These are phyloP conservation scores for Saprolegnia diclina DNA, from an alignment of 352 stramenopile genomes.

Conservation along the genomic window DNA sequence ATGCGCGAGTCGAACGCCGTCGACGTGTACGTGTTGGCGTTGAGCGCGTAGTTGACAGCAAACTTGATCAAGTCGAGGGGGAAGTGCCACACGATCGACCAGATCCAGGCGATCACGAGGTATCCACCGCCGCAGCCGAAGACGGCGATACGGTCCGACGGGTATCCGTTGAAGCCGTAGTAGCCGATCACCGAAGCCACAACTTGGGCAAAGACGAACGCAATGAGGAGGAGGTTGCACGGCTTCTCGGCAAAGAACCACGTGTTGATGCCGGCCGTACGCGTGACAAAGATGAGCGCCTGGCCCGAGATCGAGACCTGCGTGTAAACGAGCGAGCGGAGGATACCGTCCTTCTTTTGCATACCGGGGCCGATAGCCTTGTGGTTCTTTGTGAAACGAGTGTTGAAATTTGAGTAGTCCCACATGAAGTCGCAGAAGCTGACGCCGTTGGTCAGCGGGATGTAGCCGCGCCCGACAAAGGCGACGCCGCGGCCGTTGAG, in stretches of 20 bases:
- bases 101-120: constrained; percentile 26
- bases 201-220: constrained; percentile 28
- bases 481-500: constrained; percentile 9
- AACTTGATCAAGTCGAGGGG: constrained; percentile 30
- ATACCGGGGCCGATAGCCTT: constrained; percentile 28
- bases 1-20: constrained; percentile 27
- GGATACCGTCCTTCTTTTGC: constrained; percentile 25
- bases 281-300: constrained; percentile 29
- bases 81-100: constrained; percentile 29
- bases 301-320: constrained; percentile 30
- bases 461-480: constrained; percentile 24
- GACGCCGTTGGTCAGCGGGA: constrained; percentile 27
- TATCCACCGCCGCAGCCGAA: constrained; percentile 27
- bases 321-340: constrained; percentile 26
- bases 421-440: constrained; percentile 28
- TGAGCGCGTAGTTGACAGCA: constrained; percentile 27
- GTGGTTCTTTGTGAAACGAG: constrained; percentile 12
- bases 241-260: constrained; percentile 30
- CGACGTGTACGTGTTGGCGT: constrained; percentile 7
- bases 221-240: constrained; percentile 28
- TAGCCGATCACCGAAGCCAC: constrained; percentile 27
- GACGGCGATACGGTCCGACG: constrained; percentile 23
- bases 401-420: constrained; percentile 29
- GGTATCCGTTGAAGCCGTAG: constrained; percentile 27
- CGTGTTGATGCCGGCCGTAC: constrained; percentile 29